These are phyloP conservation scores for Starmerella cellae DNA, from an alignment of 805 yeast species.

Conservation along the genomic window DNA sequence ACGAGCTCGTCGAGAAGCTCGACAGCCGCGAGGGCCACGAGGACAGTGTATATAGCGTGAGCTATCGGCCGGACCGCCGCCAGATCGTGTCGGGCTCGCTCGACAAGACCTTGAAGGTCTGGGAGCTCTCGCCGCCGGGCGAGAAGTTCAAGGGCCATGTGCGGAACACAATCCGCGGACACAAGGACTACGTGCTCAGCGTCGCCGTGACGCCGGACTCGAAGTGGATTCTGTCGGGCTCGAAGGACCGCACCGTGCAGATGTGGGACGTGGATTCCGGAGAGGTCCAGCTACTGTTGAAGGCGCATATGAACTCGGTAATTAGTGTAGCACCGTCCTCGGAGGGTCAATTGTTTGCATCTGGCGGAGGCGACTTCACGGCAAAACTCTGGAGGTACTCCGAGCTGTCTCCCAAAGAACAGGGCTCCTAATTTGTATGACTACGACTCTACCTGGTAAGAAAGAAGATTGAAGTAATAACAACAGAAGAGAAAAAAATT, in stretches of 20 bases:
- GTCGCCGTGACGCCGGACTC: slow-evolving; percentile 91
- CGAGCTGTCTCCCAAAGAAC: neutral
- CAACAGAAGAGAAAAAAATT: too few species aligned
- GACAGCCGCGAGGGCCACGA: slow-evolving; percentile 86
- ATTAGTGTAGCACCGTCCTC: slow-evolving; percentile 88
- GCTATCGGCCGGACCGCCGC: slow-evolving; percentile 80
- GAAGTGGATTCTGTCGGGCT: slow-evolving; percentile 81
- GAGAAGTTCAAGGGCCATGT: slow-evolving; percentile 5
- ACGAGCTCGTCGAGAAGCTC: slow-evolving; percentile 79
- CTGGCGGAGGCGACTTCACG: slow-evolving; percentile 94
- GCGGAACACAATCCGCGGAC: slow-evolving; percentile 66
- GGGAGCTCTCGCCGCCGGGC: slow-evolving; percentile 75
- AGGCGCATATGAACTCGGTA: slow-evolving; percentile 92
- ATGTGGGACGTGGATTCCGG: slow-evolving; percentile 92
- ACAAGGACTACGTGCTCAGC: slow-evolving; percentile 86
- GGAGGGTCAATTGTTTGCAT: slow-evolving; percentile 80
- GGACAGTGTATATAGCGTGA: slow-evolving; percentile 90
- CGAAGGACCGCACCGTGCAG: slow-evolving; percentile 92
- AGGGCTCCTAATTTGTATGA: neutral
- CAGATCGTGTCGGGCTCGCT: slow-evolving; percentile 90
- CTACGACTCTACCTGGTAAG: too few species aligned
- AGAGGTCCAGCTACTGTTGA: slow-evolving; percentile 85
- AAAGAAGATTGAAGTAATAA: neutral
- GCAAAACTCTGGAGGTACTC: slow-evolving; percentile 83
- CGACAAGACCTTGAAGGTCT: slow-evolving; percentile 88